Evolutionary conservation across 208 protist genomes (phyloP), one percentile per base, ranked within the genome.

Genomic region (Leishmania gerbilli): DNA sequence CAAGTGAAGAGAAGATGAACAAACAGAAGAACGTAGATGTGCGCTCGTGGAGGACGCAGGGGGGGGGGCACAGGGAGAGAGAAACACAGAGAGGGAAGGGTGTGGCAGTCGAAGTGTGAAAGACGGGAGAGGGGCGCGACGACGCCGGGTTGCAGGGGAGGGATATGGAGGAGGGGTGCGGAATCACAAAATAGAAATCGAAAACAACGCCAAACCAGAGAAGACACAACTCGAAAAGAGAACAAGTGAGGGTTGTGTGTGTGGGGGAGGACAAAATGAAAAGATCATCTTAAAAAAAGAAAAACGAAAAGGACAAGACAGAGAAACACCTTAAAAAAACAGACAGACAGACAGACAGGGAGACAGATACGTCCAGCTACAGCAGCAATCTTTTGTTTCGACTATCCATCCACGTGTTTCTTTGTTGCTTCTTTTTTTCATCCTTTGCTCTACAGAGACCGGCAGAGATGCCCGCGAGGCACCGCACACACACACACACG

Each of bases 1-100:
- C 81, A 74, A 9, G 21, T 65, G 60, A 74, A 56, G 56, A 65
- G 62, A 72, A 76, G 11, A 80, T 76, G 74, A 65, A 49, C 76
- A 76, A 60, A 34, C n/a, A 47, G 71, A 37, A 21, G 31, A 21
- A 24, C 71, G 15, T n/a, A 27, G 49, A 42, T 58, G 31, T 34
- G 31, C 13, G 71, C 45, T 56, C 45, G 11, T 40, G n/a, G 53
- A 24, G 31, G 47, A 56, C 45, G 71, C 27, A 40, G 27, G 11
- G 71, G 56, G 56, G n/a, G 13, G 37, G 1, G 37, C 37, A 40
- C 45, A 34, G n/a, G 47, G 40, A 58, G 71, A 68, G 31, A 68
- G 40, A 74, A 11, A 68, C 31, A 68, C 62, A 68, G 7, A 9
- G 31, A 31, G 11, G 37, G 37, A 71, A 47, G 7, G 37, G 65